Percentiles rank a stretch among this genome's conserved stretches.
These are phyloP conservation scores for Ambrosiella beaveri DNA, from an alignment of 2,329 filamentous ascomycete species.

Conservation along the genomic window DNA sequence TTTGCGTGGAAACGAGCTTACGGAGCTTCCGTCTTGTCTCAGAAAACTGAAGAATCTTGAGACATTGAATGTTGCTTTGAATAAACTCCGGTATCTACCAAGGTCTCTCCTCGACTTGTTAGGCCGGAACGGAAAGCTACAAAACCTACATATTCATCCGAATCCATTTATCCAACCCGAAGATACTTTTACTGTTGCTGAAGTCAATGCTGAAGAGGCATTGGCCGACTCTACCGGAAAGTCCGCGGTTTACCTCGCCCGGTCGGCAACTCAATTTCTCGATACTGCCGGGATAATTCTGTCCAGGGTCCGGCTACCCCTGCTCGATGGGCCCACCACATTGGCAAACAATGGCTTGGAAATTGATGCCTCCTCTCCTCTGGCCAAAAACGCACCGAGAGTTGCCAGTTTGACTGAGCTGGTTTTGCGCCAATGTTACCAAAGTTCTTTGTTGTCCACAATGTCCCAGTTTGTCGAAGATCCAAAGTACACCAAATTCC, in stretches of 20 bases:
- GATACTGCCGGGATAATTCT: constrained; percentile 4
- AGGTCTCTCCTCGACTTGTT: constrained; percentile 44
- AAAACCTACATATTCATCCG: constrained; percentile 38
- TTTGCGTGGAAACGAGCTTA: constrained; percentile 45
- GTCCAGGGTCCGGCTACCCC: neutral
- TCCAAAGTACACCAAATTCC: constrained; percentile 23
- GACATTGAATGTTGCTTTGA: constrained; percentile 49
- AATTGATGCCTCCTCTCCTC: constrained; percentile 13
- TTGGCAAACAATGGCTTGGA: constrained; percentile 7
- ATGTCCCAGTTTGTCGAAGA: constrained; percentile 27
- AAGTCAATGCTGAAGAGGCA: constrained; percentile 7
- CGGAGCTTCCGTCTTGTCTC: constrained; percentile 43
- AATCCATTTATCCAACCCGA: constrained; percentile 41
- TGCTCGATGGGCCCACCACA: neutral
- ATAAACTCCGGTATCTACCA: constrained; percentile 42
- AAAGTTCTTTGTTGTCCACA: constrained; percentile 25
- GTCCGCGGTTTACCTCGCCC: constrained; percentile 12
- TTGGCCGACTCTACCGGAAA: constrained; percentile 7
- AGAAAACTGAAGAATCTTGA: constrained; percentile 38
- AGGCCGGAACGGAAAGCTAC: constrained; percentile 26
- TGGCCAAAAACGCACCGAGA: constrained; percentile 6
- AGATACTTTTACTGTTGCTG: constrained; percentile 7
- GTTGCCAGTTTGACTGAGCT: constrained; percentile 35
- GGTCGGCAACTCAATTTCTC: constrained; percentile 10
- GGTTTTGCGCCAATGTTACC: constrained; percentile 30